These are phyloP conservation scores for Cylindrotheca fusiformis DNA, from an alignment of 108 stramenopile species.

Conservation along the genomic window DNA sequence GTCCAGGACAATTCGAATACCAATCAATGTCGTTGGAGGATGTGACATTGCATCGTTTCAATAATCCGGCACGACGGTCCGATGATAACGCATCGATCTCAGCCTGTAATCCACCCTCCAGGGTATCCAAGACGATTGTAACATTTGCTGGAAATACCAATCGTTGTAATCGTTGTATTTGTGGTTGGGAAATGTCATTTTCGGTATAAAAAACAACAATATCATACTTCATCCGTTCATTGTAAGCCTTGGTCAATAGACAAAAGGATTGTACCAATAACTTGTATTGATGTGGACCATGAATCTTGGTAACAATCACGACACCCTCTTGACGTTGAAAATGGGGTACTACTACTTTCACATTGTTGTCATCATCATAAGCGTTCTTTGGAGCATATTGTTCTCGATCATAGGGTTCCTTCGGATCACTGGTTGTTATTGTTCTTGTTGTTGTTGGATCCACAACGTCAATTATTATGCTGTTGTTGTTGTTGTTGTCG, in stretches of 20 bases:
- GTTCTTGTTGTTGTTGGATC: no score
- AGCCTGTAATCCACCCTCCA: not conserved
- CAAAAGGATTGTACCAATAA: slow-evolving; percentile 26
- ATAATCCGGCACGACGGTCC: slow-evolving; percentile 1
- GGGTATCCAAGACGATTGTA: slow-evolving; percentile 4
- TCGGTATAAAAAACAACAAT: slow-evolving; percentile 1
- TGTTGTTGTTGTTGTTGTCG: not conserved
- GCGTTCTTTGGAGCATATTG: not conserved
- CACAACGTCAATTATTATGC: not conserved
- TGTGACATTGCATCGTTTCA: slow-evolving; percentile 3
- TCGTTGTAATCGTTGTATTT: not conserved
- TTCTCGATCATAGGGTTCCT: not conserved
- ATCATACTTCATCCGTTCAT: slow-evolving; percentile 12
- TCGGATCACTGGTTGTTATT: no score
- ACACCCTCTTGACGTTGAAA: slow-evolving; percentile 18
- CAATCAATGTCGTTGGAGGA: slow-evolving; percentile 1
- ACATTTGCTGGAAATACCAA: slow-evolving; percentile 2
- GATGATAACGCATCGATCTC: slow-evolving; percentile 9
- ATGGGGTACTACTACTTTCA: not conserved
- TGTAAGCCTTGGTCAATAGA: slow-evolving; percentile 38
- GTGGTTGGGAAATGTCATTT: not conserved
- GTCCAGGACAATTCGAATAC: slow-evolving; percentile 7
- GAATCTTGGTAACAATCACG: slow-evolving; percentile 10
- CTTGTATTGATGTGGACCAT: slow-evolving; percentile 2
- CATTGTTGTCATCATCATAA: not conserved